Base-by-base conservation (phyloP, 1,284 basidiomycete species). In the Coniferiporia weirii region DNA sequence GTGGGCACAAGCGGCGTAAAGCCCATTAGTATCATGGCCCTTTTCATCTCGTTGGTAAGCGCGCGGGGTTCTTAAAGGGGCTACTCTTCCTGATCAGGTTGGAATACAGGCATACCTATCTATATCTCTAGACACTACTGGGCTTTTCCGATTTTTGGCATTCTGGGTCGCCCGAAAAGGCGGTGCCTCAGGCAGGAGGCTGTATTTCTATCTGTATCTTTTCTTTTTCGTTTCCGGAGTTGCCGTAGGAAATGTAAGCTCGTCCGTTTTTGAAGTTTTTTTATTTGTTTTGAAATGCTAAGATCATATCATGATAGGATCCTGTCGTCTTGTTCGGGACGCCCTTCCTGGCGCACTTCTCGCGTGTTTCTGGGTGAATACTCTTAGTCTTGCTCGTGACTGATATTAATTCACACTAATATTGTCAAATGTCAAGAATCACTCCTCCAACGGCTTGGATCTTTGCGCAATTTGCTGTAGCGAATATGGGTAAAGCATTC, bases 1-100 rank as follows among this genome's bases (percentile, higher is more conserved):
- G 75, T 89, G 22, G 89, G 89, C 19, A 75, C 80, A 0, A 87
- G 87, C 52, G 89, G 89, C 2, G 82, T 98, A 44, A 83, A 91
- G 64, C 95, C 96, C 0, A 92, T 95, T 67, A 93, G 97, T 70
- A 94, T 98, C 62, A 83, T 98, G 71, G 91, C 93, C 32, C 77
- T 98, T 3, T 98, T 98, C 74, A 85, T 94, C 64, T 91, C 90
- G 1, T 79, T 98, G 56, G 83, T 81, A 59, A 61, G 74, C 70
- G 34, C n/a, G 17, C 2, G 2, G 3, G 8, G 38, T 40, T 40
- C 15, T 40, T 15, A 40, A 40, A 15, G 27, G 27, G 27, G 27
- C 27, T 40, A 12, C 8, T 40, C 15, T 10, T 40, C 38, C 15
- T 10, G 15, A 10, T 40, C 38, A 40, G 38, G 15, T 15, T 40